Base-by-base conservation (phyloP, 345 rosid genomes). In the Cardamine chenopodiifolia region DNA sequence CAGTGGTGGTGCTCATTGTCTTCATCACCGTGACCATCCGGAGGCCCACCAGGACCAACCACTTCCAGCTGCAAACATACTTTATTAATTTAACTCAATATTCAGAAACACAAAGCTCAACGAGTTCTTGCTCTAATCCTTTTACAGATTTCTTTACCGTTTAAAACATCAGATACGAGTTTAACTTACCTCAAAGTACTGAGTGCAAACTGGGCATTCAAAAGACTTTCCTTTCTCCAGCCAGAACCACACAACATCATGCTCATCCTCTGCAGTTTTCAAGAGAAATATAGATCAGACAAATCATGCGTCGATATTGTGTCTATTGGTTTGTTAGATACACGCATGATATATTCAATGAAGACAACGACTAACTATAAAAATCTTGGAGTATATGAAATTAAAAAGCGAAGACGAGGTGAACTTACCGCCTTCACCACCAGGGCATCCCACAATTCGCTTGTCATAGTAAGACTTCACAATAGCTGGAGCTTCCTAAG, bases 241-340 rank as follows among this genome's bases (percentile, higher is more conserved):
- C 99, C 97, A 90, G 85, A 95, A 95, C 97, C 97, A 92, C 40
- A 92, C 96, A 66, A 94, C 96, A 64, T 95, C 97, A 68, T 95
- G 99, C 75, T 92, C 97, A 31, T 90, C 97, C 86, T 92, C 99
- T 95, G 78, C 68, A 72, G 68, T 49, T 39, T 4, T 62, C 35
- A 64, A 48, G 56, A 13, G 45, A 48, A 9, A 32, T 28, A 14
- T 45, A 22, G 5, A 50, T 50, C 50, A 49, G 74, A 37, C 19
- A 25, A 65, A 63, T 37, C 62, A 48, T 58, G 18, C 3, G 61
- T 37, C 2, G 12, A 47, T 35, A 11, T 6, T 8, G 32, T 13
- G 23, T 39, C 72, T 20, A 34, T 13, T 8, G 2, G 19, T 48
- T 31, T 48, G 32, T 50, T 22, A 31, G 34, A 15, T 39, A 39